A percentile compares a stretch with the other conserved stretches of the same genome.
Conservation (phyloP, 1,284 basidiomycete species). For the Sparassis latifolia region DNA sequence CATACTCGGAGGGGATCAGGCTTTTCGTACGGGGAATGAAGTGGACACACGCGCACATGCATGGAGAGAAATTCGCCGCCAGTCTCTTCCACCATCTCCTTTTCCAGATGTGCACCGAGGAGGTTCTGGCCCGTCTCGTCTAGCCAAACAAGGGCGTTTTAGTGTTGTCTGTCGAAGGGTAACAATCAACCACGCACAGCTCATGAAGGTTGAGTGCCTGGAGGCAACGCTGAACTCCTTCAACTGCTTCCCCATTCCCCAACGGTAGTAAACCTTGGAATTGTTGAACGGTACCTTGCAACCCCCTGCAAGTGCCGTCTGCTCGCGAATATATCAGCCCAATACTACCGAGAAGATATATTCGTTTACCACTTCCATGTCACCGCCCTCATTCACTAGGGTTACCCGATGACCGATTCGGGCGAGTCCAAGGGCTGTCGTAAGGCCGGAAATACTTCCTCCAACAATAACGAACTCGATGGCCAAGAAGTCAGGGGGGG, state of each 20-base stretch:
- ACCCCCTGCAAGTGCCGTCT: constrained; percentile 18
- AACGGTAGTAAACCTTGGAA: constrained; percentile 21
- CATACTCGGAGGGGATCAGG: constrained; percentile 13
- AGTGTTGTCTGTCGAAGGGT: background rate
- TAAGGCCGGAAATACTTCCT: constrained; percentile 24
- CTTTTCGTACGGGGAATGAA: background rate
- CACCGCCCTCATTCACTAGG: constrained; percentile 19
- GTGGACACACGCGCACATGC: constrained; percentile 13
- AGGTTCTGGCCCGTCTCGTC: constrained; percentile 18
- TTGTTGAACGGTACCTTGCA: constrained; percentile 23
- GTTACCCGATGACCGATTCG: constrained; percentile 26
- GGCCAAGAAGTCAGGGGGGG: constrained; percentile 11
- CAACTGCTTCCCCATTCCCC: constrained; percentile 23
- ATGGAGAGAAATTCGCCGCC: constrained; percentile 21
- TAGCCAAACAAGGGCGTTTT: constrained; percentile 4
- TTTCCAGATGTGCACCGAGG: constrained; percentile 20
- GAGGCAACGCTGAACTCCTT: constrained; percentile 9
- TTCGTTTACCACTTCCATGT: constrained; percentile 13
- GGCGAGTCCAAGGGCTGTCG: constrained; percentile 22
- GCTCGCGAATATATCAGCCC: background rate
- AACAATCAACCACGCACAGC: constrained; percentile 5
- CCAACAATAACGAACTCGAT: constrained; percentile 28
- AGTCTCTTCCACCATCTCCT: constrained; percentile 20
- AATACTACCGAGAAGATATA: no score
- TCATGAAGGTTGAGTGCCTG: constrained; percentile 11